A percentile compares a stretch with the other conserved stretches of the same genome.
Conservation (phyloP, 176 grass and related monocot genomes). For the Avena sativa region DNA sequence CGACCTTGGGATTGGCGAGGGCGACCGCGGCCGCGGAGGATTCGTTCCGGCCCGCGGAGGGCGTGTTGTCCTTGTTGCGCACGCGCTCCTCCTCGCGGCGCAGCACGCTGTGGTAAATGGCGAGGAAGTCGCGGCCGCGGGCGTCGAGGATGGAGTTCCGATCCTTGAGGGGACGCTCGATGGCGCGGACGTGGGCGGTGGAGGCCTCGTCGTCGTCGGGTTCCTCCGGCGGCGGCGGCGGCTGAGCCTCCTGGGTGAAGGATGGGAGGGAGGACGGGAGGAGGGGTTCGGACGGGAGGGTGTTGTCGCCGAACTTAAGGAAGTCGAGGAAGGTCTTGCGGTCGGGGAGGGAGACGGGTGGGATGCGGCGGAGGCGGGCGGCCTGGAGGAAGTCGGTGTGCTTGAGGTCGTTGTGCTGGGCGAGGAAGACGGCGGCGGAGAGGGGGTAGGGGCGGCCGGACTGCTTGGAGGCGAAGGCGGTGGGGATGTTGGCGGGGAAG, state of each 20-base stretch:
- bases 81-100: conserved; percentile 77
- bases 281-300: conserved; percentile 59
- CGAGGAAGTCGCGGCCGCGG: conserved; percentile 85
- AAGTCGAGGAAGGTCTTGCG: conserved; percentile 94
- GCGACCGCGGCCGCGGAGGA: conserved; percentile 33
- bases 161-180: conserved; percentile 84
- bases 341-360: conserved; percentile 79
- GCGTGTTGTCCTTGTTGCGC: conserved; percentile 68
- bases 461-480: conserved; percentile 86
- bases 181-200: conserved; percentile 42
- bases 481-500: conserved; percentile 66
- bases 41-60: conserved; percentile 50
- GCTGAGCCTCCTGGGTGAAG: conserved; percentile 33
- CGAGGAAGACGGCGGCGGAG: conserved; percentile 85
- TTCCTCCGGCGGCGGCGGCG: conserved; percentile 55
- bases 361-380: conserved; percentile 73
- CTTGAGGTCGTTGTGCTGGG: conserved; percentile 80
- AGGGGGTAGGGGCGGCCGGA: conserved; percentile 75
- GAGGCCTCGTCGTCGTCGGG: conserved; percentile 27
- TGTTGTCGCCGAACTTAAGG: conserved; percentile 61
- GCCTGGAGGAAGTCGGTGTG: conserved; percentile 96
- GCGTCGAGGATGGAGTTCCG: conserved; percentile 76
- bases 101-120: conserved; percentile 48
- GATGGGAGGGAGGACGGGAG: conserved; percentile 52
- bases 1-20: conserved; percentile 50